Evolutionary conservation across 345 rosid genomes (phyloP), one percentile per base, ranked within the genome.

Genomic region (Nephelium lappaceum): DNA sequence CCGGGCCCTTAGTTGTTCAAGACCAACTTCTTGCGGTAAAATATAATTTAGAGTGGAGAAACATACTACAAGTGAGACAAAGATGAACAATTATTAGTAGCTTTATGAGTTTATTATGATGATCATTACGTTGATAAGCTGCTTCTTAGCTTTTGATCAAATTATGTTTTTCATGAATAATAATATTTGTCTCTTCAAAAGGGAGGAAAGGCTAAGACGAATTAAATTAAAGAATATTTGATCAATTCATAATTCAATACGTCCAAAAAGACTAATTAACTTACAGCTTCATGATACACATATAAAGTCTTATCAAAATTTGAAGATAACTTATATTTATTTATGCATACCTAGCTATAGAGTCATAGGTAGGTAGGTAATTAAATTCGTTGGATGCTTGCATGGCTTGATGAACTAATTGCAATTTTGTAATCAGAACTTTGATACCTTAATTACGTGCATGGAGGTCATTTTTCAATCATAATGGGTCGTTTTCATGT

Each of bases 1-100:
- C 36, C 2, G 36, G 36, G 36, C 36, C 36, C 36, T 31, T 31
- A 31, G 36, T 41, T 41, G 43, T 41, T 41, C 43, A 41, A 41
- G 43, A 41, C 9, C 9, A 41, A 41, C 9, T 41, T 41, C 43
- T 41, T 41, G 43, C 9, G 55, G 55, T 49, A 18, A 57, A 18
- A 57, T 21, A 73, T 6, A 57, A 6, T 11, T 60, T 25, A 60
- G 15, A 36, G n/a, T 6, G 23, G 5, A 43, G 41, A 47, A 62
- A 62, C 41, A 18, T 24, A 12, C 42, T n/a, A 9, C 31, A 63
- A 45, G 39, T 64, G n/a, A 75, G 78, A 75, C 78, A 63, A 75
- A 62, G 8, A 27, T 27, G 43, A 43, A 42, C 69, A 42, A 75
- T 45, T 23, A 19, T 75, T 31, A 6, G 25, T 31, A 41, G 25